Conservation (phyloP, 306 rosid species). For the Abrus pulchellus region DNA sequence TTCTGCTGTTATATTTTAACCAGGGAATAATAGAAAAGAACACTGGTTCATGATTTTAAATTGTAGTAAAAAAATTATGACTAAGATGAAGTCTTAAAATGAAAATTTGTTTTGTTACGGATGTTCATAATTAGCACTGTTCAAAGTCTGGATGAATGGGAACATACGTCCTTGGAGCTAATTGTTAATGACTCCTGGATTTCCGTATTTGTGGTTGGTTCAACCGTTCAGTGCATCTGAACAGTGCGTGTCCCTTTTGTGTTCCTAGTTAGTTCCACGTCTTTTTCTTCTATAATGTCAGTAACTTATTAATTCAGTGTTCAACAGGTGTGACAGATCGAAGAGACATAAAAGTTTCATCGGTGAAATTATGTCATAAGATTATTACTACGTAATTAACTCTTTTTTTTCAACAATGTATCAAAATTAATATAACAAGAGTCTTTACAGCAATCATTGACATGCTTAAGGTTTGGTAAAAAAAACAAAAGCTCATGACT, state of each 20-base stretch:
- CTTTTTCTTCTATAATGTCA: conserved; percentile 48
- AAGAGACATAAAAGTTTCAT: conserved; percentile 40
- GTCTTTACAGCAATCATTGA: conserved; percentile 5
- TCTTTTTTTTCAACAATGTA: background rate
- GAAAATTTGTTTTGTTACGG: too few species aligned
- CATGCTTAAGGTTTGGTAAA: background rate
- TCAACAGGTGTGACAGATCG: conserved; percentile 21
- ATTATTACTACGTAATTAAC: background rate
- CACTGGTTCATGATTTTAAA: background rate
- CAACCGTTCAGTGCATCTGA: conserved; percentile 50
- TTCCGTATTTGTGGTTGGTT: conserved; percentile 47
- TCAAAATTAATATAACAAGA: background rate
- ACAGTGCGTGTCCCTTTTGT: conserved; percentile 50
- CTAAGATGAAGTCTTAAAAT: too few species aligned
- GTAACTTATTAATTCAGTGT: conserved; percentile 45
- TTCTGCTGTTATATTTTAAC: conserved; percentile 18
- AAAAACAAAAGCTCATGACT: background rate
- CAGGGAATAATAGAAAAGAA: background rate
- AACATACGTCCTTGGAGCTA: background rate
- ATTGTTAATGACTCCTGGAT: background rate
- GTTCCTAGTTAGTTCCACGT: conserved; percentile 40
- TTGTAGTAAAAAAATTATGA: too few species aligned
- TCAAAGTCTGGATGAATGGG: background rate
- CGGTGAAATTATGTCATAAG: conserved; percentile 3
- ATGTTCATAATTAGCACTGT: background rate